A percentile compares a stretch with the other conserved stretches of the same genome.
Evolutionary conservation across 108 stramenopile genomes (phyloP).

Genomic region (Skeletonema potamos): DNA sequence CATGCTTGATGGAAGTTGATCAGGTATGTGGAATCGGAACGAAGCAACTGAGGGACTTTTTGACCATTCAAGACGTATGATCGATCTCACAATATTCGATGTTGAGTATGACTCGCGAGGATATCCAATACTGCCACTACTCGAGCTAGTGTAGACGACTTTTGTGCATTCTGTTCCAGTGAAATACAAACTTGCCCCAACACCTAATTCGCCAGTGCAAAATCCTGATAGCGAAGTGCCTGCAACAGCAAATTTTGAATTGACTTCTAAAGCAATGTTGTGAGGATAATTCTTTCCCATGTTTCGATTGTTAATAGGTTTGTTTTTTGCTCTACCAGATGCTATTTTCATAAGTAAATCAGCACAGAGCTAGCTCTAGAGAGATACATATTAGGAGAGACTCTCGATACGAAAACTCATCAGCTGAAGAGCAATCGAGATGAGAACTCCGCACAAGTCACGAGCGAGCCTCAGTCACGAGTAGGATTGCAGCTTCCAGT

Average conservation of each 20-base stretch:
- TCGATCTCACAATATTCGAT: background rate
- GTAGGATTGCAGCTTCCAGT: no score
- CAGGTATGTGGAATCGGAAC: slow-evolving; percentile 12
- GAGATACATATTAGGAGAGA: no score
- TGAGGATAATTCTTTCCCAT: background rate
- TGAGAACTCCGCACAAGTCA: background rate
- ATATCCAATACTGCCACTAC: background rate
- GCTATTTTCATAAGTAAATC: no score
- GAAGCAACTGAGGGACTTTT: background rate
- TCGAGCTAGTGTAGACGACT: background rate
- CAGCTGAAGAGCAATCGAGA: no score
- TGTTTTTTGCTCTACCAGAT: no score
- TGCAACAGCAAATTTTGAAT: background rate
- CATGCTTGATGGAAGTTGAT: slow-evolving; percentile 10
- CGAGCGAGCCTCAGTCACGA: background rate
- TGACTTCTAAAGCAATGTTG: background rate
- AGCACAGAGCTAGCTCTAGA: no score
- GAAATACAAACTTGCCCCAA: background rate
- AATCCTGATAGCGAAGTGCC: background rate
- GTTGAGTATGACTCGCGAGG: background rate
- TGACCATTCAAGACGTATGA: background rate
- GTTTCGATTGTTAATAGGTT: background rate
- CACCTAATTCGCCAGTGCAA: background rate
- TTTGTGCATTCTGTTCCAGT: background rate
- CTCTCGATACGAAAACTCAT: no score